Conservation (phyloP, 768 basidiomycete genomes). For the Leccinum aurantiacum region DNA sequence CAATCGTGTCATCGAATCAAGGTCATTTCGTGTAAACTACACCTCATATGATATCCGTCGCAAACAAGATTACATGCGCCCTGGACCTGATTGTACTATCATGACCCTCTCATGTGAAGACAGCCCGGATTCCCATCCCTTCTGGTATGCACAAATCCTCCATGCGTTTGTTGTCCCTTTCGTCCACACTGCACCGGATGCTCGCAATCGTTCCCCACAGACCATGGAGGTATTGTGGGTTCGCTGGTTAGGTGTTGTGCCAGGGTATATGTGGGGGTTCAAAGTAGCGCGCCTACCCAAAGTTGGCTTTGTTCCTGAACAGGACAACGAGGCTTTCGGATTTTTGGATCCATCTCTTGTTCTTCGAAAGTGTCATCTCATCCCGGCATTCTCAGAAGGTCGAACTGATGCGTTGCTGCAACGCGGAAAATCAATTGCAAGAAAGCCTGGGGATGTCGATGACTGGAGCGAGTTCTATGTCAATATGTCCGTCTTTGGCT, state of each 20-base stretch:
- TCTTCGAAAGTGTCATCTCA: neutral
- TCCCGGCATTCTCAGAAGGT: neutral
- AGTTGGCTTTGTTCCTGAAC: neutral
- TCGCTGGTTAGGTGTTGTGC: neutral
- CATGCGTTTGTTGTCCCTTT: slow-evolving; percentile 19
- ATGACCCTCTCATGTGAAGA: too few relatives aligned
- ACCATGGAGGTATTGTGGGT: neutral
- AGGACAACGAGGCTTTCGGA: neutral
- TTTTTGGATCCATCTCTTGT: slow-evolving; percentile 5
- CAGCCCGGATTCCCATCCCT: too few relatives aligned
- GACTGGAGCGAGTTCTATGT: slow-evolving; percentile 10
- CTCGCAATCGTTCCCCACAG: neutral
- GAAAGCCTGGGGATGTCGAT: neutral
- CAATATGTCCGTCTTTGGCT: slow-evolving; percentile 1
- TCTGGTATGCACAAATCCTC: too few relatives aligned
- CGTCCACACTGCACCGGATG: slow-evolving; percentile 4
- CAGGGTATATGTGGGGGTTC: neutral
- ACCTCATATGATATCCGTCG: too few relatives aligned
- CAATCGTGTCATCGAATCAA: too few relatives aligned
- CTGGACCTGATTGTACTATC: too few relatives aligned
- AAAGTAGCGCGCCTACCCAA: neutral
- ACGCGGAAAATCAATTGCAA: neutral
- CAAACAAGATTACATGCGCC: too few relatives aligned
- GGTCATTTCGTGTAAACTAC: too few relatives aligned
- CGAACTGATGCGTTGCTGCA: neutral